A percentile compares a stretch with the other conserved stretches of the same genome.
Conservation (phyloP, 2,329 filamentous ascomycete genomes). For the Fusarium setosum region DNA sequence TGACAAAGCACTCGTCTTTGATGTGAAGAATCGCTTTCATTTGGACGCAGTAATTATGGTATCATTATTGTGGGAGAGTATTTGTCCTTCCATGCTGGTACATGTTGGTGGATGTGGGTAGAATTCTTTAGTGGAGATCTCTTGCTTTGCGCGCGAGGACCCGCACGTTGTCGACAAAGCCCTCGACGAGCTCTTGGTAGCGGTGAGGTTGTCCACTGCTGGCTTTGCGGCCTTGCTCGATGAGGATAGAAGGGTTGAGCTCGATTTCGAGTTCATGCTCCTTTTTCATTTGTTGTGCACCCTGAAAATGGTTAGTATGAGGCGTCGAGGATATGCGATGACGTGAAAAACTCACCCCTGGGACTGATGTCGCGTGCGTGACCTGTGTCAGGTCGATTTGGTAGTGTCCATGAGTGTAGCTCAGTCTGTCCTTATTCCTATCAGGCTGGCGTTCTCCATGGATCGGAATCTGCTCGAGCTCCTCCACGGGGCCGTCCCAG, state of each 20-base stretch:
- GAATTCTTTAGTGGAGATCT: conserved; percentile 42
- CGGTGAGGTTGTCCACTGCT: conserved; percentile 64
- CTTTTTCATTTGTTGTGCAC: conserved; percentile 61
- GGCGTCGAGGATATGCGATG: not conserved
- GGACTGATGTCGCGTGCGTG: conserved; percentile 57
- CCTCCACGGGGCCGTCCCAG: conserved; percentile 76
- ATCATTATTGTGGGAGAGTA: conserved; percentile 3
- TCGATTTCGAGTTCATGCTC: conserved; percentile 88
- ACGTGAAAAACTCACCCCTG: conserved; percentile 49
- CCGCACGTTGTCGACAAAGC: conserved; percentile 79
- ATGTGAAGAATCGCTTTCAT: conserved; percentile 1
- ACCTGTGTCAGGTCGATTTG: conserved; percentile 96
- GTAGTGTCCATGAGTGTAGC: conserved; percentile 88
- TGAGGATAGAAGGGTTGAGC: conserved; percentile 70
- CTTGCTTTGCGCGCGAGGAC: conserved; percentile 62
- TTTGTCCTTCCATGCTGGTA: not conserved
- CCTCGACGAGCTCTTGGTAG: conserved; percentile 76
- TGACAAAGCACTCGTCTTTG: no score
- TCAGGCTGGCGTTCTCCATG: conserved; percentile 61
- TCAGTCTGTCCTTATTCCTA: conserved; percentile 89
- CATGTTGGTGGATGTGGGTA: not conserved
- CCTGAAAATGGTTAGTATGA: conserved; percentile 43
- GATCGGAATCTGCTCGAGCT: conserved; percentile 58
- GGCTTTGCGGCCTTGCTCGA: conserved; percentile 73
- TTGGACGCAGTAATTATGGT: conserved; percentile 7